phyloP scores from a whole-genome alignment of 768 basidiomycete species.

The Leucosporidium scottii region DNA sequence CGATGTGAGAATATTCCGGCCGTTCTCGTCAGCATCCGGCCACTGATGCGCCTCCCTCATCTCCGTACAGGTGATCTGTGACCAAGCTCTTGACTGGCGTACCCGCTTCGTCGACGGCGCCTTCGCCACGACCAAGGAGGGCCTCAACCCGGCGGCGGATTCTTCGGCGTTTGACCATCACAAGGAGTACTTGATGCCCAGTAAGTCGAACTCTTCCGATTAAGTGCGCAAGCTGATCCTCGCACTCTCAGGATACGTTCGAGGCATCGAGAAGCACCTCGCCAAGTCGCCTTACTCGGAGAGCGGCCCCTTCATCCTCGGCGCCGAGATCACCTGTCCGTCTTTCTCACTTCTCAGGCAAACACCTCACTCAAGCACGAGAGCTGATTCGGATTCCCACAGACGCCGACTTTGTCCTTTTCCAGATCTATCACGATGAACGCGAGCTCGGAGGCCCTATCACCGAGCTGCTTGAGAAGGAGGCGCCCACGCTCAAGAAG shows the following conservation, averaged over 20 bases:
- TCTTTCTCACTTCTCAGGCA: not conserved
- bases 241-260: not conserved
- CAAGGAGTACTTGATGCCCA: not conserved
- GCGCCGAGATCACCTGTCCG: not conserved
- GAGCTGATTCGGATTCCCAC: no score
- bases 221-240: no score
- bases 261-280: slow-evolving; percentile 4
- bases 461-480: not conserved
- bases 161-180: not conserved
- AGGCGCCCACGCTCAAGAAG: slow-evolving; percentile 1
- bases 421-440: slow-evolving; percentile 6
- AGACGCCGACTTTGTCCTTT: slow-evolving; percentile 12
- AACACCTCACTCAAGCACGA: no score
- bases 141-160: not conserved
- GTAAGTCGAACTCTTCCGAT: no score
- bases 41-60: not conserved
- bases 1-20: no score
- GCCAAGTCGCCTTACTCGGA: not conserved
- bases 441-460: not conserved
- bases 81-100: slow-evolving; percentile 12
- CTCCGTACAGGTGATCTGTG: slow-evolving; percentile 2
- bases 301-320: slow-evolving; percentile 9
- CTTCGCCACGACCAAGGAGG: not conserved
- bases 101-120: slow-evolving; percentile 10
- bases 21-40: no score